Evolutionary conservation across 2,329 filamentous ascomycete genomes (phyloP).

Genomic region (Talaromyces sp.): DNA sequence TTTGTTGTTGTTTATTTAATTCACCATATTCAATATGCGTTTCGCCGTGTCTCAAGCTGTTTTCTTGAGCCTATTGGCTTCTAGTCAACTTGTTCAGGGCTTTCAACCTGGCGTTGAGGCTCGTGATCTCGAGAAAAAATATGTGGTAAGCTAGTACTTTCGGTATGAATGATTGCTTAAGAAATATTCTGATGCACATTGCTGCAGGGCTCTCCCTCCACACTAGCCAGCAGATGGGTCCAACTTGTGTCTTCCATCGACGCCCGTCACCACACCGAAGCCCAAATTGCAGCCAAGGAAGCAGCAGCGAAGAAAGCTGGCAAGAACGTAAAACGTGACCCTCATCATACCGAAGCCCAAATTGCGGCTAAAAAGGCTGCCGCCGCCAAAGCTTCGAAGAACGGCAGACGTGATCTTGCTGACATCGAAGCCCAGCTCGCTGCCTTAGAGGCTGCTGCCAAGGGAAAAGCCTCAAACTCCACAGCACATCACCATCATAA

Average conservation of each 20-base stretch:
- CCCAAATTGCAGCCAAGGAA: slow-evolving; percentile 4
- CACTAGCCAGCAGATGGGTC: slow-evolving; percentile 3
- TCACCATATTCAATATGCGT: not conserved
- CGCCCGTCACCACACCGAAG: slow-evolving; percentile 11
- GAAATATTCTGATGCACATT: not conserved
- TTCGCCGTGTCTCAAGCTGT: not conserved
- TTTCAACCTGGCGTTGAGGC: not conserved
- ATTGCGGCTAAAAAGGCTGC: not conserved
- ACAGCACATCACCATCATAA: not conserved
- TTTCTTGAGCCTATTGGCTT: slow-evolving; percentile 3
- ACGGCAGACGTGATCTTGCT: not conserved
- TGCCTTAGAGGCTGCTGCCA: slow-evolving; percentile 1
- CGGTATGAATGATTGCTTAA: not conserved
- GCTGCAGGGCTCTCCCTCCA: slow-evolving; percentile 1
- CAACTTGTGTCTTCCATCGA: not conserved
- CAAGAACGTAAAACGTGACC: not conserved
- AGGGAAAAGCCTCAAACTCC: not conserved
- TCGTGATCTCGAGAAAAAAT: not conserved
- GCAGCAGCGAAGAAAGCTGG: not conserved
- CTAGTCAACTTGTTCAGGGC: not conserved
- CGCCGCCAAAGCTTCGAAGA: not conserved
- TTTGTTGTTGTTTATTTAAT: not conserved
- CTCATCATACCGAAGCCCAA: not conserved
- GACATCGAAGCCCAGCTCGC: not conserved
- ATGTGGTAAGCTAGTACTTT: not conserved